Conservation (phyloP, 805 yeast genomes). For the Saccharomyces jurei region DNA sequence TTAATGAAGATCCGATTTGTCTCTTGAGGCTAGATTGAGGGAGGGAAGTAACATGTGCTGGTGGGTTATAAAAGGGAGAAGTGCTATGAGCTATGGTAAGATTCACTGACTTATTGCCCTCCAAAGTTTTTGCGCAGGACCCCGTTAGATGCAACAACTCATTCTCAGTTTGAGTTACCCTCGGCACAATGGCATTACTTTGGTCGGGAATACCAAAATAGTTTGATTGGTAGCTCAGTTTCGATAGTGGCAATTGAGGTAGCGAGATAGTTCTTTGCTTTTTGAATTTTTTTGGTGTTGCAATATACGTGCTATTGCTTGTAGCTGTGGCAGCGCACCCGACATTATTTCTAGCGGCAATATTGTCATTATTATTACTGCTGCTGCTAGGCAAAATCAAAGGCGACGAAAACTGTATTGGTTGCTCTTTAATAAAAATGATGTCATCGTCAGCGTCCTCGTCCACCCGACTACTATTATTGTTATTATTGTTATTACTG, state of each 20-base stretch:
- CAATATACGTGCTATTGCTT: neutral
- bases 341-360: slow-evolving; percentile 1
- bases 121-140: slow-evolving; percentile 26
- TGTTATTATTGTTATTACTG: slow-evolving; percentile 3
- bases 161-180: slow-evolving; percentile 23
- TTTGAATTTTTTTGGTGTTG: slow-evolving; percentile 26
- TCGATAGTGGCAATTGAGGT: slow-evolving; percentile 47
- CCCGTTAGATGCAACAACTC: slow-evolving; percentile 28
- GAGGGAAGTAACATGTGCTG: slow-evolving; percentile 3
- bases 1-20: neutral
- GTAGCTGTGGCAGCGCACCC: neutral
- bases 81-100: slow-evolving; percentile 16
- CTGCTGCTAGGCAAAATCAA: slow-evolving; percentile 4
- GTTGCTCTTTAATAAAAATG: slow-evolving; percentile 27
- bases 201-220: slow-evolving; percentile 3
- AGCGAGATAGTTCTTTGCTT: slow-evolving; percentile 45
- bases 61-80: slow-evolving; percentile 11
- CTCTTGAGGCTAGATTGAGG: neutral
- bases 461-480: slow-evolving; percentile 3
- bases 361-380: slow-evolving; percentile 8
- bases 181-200: neutral
- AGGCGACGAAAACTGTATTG: slow-evolving; percentile 10
- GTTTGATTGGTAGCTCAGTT: slow-evolving; percentile 30
- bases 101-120: slow-evolving; percentile 22
- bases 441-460: slow-evolving; percentile 23